Percentiles rank a stretch among this genome's conserved stretches.
These are phyloP conservation scores for Psilocybe azurescens DNA, from an alignment of 768 basidiomycete genomes.

Conservation along the genomic window DNA sequence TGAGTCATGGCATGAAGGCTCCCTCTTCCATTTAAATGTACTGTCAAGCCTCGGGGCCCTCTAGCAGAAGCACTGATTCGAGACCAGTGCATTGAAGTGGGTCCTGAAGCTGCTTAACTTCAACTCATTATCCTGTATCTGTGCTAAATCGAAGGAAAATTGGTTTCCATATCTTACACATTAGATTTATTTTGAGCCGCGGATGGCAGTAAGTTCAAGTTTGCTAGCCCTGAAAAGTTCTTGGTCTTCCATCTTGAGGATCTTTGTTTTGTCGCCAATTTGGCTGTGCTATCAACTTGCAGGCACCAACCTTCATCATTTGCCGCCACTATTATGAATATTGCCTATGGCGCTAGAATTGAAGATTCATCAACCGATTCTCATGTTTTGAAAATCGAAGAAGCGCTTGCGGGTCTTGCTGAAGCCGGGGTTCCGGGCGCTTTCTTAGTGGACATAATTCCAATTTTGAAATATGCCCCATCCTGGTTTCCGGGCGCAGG, in stretches of 20 bases:
- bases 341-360: slow-evolving; percentile 39
- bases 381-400: slow-evolving; percentile 35
- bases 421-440: slow-evolving; percentile 30
- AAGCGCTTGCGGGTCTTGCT: slow-evolving; percentile 30
- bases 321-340: slow-evolving; percentile 45
- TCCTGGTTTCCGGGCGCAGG: slow-evolving; percentile 45
- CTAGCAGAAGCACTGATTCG: background rate
- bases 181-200: no score
- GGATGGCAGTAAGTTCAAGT: no score
- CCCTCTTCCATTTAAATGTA: slow-evolving; percentile 14
- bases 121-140: no score
- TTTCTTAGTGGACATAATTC: slow-evolving; percentile 27
- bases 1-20: background rate
- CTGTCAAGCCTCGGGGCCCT: slow-evolving; percentile 1
- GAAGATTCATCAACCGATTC: slow-evolving; percentile 35
- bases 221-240: no score
- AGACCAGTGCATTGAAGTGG: background rate
- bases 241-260: no score
- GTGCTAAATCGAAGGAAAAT: no score
- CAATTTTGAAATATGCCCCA: slow-evolving; percentile 39
- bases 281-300: no score
- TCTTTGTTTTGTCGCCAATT: no score
- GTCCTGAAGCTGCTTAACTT: background rate
- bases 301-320: slow-evolving; percentile 8
- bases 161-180: no score